A percentile compares a stretch with the other conserved stretches of the same genome.
These are phyloP conservation scores for Starmerella powellii DNA, from an alignment of 805 yeast genomes.

Conservation along the genomic window DNA sequence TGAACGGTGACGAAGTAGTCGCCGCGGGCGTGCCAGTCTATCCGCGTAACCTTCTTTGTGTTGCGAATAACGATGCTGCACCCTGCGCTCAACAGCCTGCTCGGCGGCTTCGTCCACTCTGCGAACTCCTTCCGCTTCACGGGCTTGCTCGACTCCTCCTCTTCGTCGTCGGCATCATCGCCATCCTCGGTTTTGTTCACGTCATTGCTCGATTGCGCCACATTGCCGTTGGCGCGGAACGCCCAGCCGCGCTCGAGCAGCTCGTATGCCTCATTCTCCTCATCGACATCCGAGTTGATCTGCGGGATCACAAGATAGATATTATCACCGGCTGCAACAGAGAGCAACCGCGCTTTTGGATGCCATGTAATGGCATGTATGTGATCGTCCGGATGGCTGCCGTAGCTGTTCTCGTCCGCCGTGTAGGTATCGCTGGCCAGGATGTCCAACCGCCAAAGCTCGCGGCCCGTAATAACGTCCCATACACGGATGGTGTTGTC, in stretches of 20 bases:
- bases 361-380: slow-evolving; percentile 63
- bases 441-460: slow-evolving; percentile 47
- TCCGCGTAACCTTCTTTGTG: slow-evolving; percentile 53
- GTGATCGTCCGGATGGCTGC: slow-evolving; percentile 37
- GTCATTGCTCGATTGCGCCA: slow-evolving; percentile 17
- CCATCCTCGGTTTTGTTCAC: background rate
- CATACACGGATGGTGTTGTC: slow-evolving; percentile 94
- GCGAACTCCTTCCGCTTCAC: slow-evolving; percentile 31
- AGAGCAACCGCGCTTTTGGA: slow-evolving; percentile 62
- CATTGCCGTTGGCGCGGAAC: slow-evolving; percentile 37
- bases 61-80: slow-evolving; percentile 62
- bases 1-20: slow-evolving; percentile 94
- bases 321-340: slow-evolving; percentile 71
- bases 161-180: slow-evolving; percentile 23
- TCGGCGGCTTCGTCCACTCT: slow-evolving; percentile 72
- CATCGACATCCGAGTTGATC: slow-evolving; percentile 64
- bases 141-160: slow-evolving; percentile 30
- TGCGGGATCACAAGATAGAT: slow-evolving; percentile 79
- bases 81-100: slow-evolving; percentile 49
- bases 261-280: slow-evolving; percentile 68
- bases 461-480: slow-evolving; percentile 93
- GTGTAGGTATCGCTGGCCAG: slow-evolving; percentile 29
- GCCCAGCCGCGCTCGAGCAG: slow-evolving; percentile 88
- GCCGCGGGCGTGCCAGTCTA: slow-evolving; percentile 95
- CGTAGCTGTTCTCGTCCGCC: slow-evolving; percentile 19